Evolutionary conservation across 2,329 filamentous ascomycete genomes (phyloP).

Genomic region (Fonsecaea pugnacius): DNA sequence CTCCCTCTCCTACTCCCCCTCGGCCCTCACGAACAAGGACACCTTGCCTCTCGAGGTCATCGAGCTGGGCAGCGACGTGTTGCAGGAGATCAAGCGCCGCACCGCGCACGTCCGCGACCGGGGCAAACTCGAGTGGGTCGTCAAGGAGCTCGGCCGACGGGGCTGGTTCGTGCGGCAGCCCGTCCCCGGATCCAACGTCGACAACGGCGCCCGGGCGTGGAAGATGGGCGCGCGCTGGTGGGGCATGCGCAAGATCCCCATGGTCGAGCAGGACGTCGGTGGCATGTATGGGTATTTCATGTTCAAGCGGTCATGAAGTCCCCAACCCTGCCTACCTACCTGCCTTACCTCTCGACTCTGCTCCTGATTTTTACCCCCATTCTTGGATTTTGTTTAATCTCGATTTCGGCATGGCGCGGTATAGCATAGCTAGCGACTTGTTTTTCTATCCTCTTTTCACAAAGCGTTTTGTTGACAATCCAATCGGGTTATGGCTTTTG

Average conservation of each 20-base stretch:
- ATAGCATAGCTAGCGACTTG: background rate
- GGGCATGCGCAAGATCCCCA: conserved; percentile 75
- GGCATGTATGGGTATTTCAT: conserved; percentile 65
- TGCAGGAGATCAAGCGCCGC: conserved; percentile 67
- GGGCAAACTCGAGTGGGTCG: conserved; percentile 68
- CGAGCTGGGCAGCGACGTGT: conserved; percentile 71
- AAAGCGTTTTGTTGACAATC: too few relatives aligned
- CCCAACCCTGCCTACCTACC: too few relatives aligned
- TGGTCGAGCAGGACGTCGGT: conserved; percentile 60
- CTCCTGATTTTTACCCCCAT: background rate
- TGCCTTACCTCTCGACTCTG: background rate
- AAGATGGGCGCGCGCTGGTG: conserved; percentile 84
- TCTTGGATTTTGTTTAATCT: background rate
- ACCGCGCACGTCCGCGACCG: conserved; percentile 34
- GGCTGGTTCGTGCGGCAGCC: conserved; percentile 67
- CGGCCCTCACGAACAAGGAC: conserved; percentile 61
- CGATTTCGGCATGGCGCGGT: too few relatives aligned
- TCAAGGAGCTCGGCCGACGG: conserved; percentile 69
- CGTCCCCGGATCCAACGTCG: conserved; percentile 42
- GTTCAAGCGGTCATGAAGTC: conserved; percentile 53
- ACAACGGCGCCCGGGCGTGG: conserved; percentile 69
- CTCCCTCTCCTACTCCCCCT: conserved; percentile 62
- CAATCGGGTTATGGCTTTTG: too few relatives aligned
- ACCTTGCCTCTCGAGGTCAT: conserved; percentile 75
- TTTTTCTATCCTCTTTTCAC: background rate